These are phyloP conservation scores for Paxillus involutus DNA, from an alignment of 768 basidiomycete species.

Conservation along the genomic window DNA sequence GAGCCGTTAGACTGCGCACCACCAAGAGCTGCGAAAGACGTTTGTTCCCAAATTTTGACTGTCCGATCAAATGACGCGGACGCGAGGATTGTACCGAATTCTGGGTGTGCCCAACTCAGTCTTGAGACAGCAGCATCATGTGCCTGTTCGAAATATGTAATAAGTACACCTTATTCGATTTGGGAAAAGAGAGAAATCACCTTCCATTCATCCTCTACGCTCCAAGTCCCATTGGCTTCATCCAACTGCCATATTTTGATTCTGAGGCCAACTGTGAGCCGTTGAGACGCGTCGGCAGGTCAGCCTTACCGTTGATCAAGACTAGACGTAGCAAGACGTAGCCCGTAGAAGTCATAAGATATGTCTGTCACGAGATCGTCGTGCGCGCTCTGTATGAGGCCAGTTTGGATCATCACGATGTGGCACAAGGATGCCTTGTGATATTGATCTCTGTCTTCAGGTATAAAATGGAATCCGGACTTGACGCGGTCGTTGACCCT, in stretches of 20 bases:
- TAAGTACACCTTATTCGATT: not conserved
- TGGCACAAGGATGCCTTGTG: not conserved
- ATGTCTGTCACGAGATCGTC: constrained; percentile 83
- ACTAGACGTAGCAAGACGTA: constrained; percentile 75
- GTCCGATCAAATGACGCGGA: constrained; percentile 89
- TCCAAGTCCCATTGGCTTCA: constrained; percentile 72
- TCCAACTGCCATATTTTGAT: constrained; percentile 88
- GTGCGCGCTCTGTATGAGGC: constrained; percentile 76
- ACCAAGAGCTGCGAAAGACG: constrained; percentile 29
- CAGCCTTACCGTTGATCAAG: constrained; percentile 71
- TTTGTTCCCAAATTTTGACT: constrained; percentile 90
- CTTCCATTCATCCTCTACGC: constrained; percentile 88
- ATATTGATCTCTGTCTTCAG: too few species aligned
- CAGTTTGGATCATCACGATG: constrained; percentile 69
- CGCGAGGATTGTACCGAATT: constrained; percentile 86
- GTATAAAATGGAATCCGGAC: not conserved
- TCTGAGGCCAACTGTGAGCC: constrained; percentile 29
- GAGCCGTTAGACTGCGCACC: constrained; percentile 27
- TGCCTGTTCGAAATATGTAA: constrained; percentile 54
- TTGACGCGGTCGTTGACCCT: not conserved
- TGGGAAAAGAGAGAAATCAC: constrained; percentile 35
- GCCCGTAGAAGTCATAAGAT: constrained; percentile 89
- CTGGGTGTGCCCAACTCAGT: constrained; percentile 89
- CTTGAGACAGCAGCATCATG: constrained; percentile 89
- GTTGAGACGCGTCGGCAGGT: constrained; percentile 1